Evolutionary conservation across 73 alveolate genomes (phyloP).

Genomic region (Paramecium pentaurelia): DNA sequence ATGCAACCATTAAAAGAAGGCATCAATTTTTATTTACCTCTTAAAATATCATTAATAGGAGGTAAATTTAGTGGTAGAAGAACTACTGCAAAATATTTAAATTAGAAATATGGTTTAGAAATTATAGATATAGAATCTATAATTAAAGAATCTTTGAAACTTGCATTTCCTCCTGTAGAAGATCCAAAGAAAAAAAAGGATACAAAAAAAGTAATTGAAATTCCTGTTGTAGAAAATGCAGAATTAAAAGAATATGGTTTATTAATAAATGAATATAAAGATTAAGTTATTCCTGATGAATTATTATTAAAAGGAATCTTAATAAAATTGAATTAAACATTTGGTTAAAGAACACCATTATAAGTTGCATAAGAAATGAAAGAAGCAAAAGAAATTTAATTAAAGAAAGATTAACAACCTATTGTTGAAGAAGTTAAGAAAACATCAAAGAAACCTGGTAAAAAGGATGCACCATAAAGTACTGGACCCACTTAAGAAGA

Average conservation of each 20-base stretch:
- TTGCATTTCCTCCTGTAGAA: constrained; percentile 21
- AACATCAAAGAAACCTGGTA: neutral
- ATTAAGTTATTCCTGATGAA: constrained; percentile 4
- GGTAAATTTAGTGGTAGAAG: constrained; percentile 43
- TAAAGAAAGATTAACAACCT: neutral
- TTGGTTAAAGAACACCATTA: neutral
- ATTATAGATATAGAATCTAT: constrained; percentile 26
- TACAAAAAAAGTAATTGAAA: neutral
- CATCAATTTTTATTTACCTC: neutral
- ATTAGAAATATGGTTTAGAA: constrained; percentile 12
- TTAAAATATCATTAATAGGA: constrained; percentile 7
- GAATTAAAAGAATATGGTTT: constrained; percentile 36
- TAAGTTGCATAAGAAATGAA: neutral
- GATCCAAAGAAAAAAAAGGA: constrained; percentile 45
- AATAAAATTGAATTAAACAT: neutral
- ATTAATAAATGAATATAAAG: neutral
- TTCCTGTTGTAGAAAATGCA: neutral
- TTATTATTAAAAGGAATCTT: constrained; percentile 18
- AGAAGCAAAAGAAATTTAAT: neutral
- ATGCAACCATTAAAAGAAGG: constrained; percentile 19
- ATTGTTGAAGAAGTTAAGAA: constrained; percentile 34
- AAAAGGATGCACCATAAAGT: neutral
- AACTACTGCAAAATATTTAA: neutral
- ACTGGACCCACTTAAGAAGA: constrained; percentile 40
- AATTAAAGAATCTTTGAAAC: neutral